Percentiles rank a stretch among this genome's conserved stretches.
phyloP scores from a whole-genome alignment of 495 filamentous ascomycete species.

The Umbilicaria muhlenbergii region DNA sequence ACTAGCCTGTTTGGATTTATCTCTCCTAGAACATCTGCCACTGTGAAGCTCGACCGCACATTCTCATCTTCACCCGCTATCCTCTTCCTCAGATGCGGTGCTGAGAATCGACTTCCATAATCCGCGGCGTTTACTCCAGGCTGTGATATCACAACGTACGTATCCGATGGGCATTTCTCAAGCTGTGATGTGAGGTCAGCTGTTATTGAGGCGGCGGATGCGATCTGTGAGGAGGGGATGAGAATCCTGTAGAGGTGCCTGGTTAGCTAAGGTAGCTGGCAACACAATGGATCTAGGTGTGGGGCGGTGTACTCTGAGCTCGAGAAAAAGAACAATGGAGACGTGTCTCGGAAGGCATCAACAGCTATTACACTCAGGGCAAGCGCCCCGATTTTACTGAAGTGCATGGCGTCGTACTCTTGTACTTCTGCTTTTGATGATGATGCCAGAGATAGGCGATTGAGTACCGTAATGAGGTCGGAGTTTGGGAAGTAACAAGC shows the following conservation, averaged over 20 bases:
- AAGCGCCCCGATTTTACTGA: constrained; percentile 41
- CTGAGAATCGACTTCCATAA: constrained; percentile 34
- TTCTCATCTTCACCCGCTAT: constrained; percentile 31
- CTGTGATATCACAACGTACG: constrained; percentile 70
- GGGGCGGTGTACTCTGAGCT: constrained; percentile 48
- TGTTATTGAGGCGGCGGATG: constrained; percentile 23
- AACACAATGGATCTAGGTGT: not conserved
- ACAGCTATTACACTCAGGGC: constrained; percentile 43
- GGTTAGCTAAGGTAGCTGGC: constrained; percentile 2
- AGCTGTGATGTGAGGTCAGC: constrained; percentile 29
- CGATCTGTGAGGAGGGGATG: constrained; percentile 27
- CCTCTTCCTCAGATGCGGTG: constrained; percentile 45
- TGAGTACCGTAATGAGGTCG: too few species aligned
- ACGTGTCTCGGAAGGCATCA: constrained; percentile 67
- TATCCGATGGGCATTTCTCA: constrained; percentile 51
- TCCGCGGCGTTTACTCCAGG: constrained; percentile 59
- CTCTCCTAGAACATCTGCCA: constrained; percentile 49
- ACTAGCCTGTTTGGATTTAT: constrained; percentile 40
- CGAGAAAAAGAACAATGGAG: constrained; percentile 76
- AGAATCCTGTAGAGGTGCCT: constrained; percentile 21
- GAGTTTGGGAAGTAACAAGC: too few species aligned
- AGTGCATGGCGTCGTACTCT: constrained; percentile 36
- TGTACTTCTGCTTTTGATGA: constrained; percentile 1
- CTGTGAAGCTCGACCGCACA: constrained; percentile 31
- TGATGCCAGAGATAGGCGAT: too few species aligned